phyloP scores from a whole-genome alignment of 306 rosid genomes.

The Cucumis melo region DNA sequence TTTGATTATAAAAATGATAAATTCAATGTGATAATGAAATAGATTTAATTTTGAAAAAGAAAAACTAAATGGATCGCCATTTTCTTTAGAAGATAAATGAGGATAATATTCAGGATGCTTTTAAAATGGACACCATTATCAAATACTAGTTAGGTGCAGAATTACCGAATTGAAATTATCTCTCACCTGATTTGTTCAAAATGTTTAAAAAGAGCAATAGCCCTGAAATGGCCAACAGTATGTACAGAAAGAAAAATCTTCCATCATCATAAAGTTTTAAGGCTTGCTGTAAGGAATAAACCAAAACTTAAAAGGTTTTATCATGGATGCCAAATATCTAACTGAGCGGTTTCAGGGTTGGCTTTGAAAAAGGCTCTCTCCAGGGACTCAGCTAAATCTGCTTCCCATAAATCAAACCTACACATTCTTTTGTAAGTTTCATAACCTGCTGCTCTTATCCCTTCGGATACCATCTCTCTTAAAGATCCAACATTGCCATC shows the following conservation, averaged over 20 bases:
- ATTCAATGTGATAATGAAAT: too few relatives aligned
- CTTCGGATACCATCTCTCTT: constrained; percentile 46
- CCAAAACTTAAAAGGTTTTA: background rate
- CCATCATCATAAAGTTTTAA: background rate
- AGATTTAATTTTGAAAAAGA: too few relatives aligned
- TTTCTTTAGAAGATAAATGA: too few relatives aligned
- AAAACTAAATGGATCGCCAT: too few relatives aligned
- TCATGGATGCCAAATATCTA: constrained; percentile 2
- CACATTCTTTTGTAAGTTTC: constrained; percentile 42
- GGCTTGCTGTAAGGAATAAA: background rate
- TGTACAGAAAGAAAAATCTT: background rate
- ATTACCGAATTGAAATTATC: too few relatives aligned
- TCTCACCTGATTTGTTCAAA: too few relatives aligned
- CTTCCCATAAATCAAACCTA: constrained; percentile 52
- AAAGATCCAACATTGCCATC: constrained; percentile 32
- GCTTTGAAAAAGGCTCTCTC: constrained; percentile 26
- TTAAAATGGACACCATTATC: too few relatives aligned
- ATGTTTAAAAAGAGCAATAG: too few relatives aligned
- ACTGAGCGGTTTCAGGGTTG: constrained; percentile 12
- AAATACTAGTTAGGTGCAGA: too few relatives aligned
- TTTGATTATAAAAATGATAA: too few relatives aligned
- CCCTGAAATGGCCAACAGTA: background rate
- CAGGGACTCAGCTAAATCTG: constrained; percentile 44
- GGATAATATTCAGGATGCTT: too few relatives aligned
- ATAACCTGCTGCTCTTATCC: constrained; percentile 45